Percentiles rank a stretch among this genome's conserved stretches.
These are phyloP conservation scores for Oryza meridionalis DNA, from an alignment of 176 grass and related monocot species.

Conservation along the genomic window DNA sequence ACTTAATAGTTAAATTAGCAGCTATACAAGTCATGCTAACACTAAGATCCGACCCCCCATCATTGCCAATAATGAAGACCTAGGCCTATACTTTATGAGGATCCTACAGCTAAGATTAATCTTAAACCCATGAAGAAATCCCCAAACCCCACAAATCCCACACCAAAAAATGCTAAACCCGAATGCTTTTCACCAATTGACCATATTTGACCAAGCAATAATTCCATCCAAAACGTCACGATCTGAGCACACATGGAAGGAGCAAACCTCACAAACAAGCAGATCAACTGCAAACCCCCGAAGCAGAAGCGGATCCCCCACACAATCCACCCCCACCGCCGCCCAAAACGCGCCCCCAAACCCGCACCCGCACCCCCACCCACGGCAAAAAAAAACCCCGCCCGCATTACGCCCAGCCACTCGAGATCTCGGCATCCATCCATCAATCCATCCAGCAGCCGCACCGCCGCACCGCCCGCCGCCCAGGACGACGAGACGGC, in stretches of 20 bases:
- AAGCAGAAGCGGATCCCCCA: conserved; percentile 32
- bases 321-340: conserved; percentile 20
- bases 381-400: neutral
- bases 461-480: conserved; percentile 16
- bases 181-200: conserved; percentile 45
- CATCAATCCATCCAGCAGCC: neutral
- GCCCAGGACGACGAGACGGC: neutral
- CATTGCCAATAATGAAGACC: conserved; percentile 19
- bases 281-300: neutral
- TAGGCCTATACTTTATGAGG: neutral
- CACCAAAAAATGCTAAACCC: neutral
- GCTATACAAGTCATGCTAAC: neutral
- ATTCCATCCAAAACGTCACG: conserved; percentile 26
- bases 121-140: conserved; percentile 18
- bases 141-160: conserved; percentile 1
- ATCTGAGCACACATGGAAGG: conserved; percentile 13
- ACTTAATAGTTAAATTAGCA: conserved; percentile 17
- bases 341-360: neutral
- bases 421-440: conserved; percentile 39
- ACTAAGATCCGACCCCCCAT: conserved; percentile 12
- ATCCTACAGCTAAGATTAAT: conserved; percentile 31
- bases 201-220: conserved; percentile 33
- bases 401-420: neutral
- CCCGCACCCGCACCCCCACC: neutral
- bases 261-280: neutral